These are phyloP conservation scores for Chytridiales sp. DNA, from an alignment of 371 early-diverging fungal species.

Conservation along the genomic window DNA sequence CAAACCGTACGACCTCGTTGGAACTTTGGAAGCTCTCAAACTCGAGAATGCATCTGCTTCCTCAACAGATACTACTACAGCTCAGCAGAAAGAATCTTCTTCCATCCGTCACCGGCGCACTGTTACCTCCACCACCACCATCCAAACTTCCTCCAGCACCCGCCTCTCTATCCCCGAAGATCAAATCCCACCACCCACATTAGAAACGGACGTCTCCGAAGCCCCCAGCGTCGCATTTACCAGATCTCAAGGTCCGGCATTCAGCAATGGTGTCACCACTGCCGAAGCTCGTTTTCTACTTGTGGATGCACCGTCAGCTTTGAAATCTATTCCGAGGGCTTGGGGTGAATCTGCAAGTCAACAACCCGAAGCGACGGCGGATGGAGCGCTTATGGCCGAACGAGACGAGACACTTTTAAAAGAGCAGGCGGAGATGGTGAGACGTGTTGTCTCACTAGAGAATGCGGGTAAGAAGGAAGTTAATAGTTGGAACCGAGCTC, in stretches of 20 bases:
- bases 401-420: slow-evolving; percentile 1
- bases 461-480: slow-evolving; percentile 77
- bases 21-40: slow-evolving; percentile 21
- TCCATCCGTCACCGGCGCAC: not conserved
- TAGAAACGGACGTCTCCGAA: slow-evolving; percentile 2
- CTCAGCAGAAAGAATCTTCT: not conserved
- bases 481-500: slow-evolving; percentile 70
- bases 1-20: slow-evolving; percentile 22
- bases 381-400: not conserved
- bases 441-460: slow-evolving; percentile 72
- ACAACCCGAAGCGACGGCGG: not conserved
- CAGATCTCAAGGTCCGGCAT: slow-evolving; percentile 28
- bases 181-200: not conserved
- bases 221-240: slow-evolving; percentile 1
- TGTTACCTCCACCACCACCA: not conserved
- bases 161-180: not conserved
- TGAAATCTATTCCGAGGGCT: not conserved
- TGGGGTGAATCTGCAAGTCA: not conserved
- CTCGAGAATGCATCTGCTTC: not conserved
- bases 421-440: slow-evolving; percentile 62
- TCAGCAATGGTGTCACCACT: slow-evolving; percentile 34
- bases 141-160: slow-evolving; percentile 6
- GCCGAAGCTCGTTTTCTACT: slow-evolving; percentile 38
- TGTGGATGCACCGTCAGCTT: slow-evolving; percentile 23
- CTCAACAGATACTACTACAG: not conserved